Conservation (phyloP, 495 filamentous ascomycete genomes). For the Tuber magnatum region DNA sequence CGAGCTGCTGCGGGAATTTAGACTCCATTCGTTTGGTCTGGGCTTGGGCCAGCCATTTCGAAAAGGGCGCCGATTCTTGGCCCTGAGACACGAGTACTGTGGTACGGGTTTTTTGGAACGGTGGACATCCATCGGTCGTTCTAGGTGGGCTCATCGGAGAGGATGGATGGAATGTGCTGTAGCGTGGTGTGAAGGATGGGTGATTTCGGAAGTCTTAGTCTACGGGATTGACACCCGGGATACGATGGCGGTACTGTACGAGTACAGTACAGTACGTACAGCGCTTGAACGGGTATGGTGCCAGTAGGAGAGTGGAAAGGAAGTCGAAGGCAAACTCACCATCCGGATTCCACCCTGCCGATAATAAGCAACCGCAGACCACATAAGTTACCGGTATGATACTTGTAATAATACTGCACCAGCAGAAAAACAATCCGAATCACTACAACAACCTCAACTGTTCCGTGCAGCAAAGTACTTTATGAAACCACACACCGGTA, state of each 20-base stretch:
- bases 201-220: too few relatives aligned
- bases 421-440: neutral
- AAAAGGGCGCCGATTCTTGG: too few relatives aligned
- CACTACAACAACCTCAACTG: neutral
- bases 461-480: neutral
- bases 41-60: too few relatives aligned
- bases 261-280: neutral
- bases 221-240: too few relatives aligned
- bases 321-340: neutral
- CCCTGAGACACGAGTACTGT: too few relatives aligned
- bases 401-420: neutral
- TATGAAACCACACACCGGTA: neutral
- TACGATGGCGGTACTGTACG: neutral
- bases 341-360: neutral
- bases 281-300: neutral
- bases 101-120: too few relatives aligned
- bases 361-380: neutral
- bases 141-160: too few relatives aligned
- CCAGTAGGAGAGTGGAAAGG: neutral
- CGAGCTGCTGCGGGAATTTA: neutral
- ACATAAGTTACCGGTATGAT: too few relatives aligned
- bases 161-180: too few relatives aligned
- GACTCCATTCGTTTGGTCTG: too few relatives aligned
- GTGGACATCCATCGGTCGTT: too few relatives aligned
- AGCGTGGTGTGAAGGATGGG: too few relatives aligned